phyloP scores from a whole-genome alignment of 1,139 yeast species.

The Lodderomyces orthopsilosis region DNA sequence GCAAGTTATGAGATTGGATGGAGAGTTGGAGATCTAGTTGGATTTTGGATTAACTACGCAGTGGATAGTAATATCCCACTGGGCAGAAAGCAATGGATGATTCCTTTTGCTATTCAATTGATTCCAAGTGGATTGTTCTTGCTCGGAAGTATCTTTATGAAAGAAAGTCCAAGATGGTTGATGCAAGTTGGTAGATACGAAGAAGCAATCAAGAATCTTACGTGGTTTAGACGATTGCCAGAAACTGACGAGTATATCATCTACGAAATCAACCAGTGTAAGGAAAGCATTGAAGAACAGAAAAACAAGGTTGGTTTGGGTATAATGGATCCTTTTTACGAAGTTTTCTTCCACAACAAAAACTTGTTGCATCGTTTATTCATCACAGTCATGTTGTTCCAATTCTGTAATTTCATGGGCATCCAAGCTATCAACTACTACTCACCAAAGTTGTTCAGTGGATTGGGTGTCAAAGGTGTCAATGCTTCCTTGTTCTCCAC shows the following conservation, averaged over 20 bases:
- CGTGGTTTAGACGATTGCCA: constrained; percentile 39
- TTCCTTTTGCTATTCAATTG: constrained; percentile 44
- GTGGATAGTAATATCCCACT: constrained; percentile 22
- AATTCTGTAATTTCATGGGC: constrained; percentile 46
- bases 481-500: constrained; percentile 41
- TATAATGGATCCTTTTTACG: constrained; percentile 36
- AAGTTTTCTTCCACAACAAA: constrained; percentile 31
- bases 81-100: constrained; percentile 37
- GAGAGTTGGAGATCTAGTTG: constrained; percentile 43
- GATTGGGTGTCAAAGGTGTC: constrained; percentile 40
- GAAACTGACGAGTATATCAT: constrained; percentile 37
- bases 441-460: constrained; percentile 40
- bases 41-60: constrained; percentile 45
- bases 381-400: constrained; percentile 34
- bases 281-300: constrained; percentile 28
- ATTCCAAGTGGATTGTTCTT: constrained; percentile 42
- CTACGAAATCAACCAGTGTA: constrained; percentile 33
- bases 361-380: constrained; percentile 29
- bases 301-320: constrained; percentile 33
- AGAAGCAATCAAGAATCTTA: constrained; percentile 33
- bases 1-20: constrained; percentile 43
- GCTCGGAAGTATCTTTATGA: constrained; percentile 34
- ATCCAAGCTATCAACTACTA: constrained; percentile 47
- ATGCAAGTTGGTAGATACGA: constrained; percentile 35
- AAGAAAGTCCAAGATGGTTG: constrained; percentile 42